phyloP scores from a whole-genome alignment of 441 rosid species.

The Monsonia emarginata region DNA sequence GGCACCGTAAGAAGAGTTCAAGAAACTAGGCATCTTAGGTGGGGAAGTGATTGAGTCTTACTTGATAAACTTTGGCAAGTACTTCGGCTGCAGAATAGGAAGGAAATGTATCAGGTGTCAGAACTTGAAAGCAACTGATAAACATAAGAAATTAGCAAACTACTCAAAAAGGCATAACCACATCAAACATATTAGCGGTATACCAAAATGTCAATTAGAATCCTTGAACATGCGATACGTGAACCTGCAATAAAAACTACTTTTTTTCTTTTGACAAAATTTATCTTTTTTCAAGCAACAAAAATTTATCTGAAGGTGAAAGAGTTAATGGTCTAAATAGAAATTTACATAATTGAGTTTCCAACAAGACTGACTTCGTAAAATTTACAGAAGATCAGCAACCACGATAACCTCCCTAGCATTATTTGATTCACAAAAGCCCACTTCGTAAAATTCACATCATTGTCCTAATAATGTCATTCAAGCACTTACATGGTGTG shows the following conservation, averaged over 20 bases:
- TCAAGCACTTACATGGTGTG: slow-evolving; percentile 71
- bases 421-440: too few species aligned
- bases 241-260: background rate
- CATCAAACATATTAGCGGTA: too few species aligned
- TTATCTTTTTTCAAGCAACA: too few species aligned
- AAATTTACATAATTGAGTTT: too few species aligned
- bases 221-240: background rate
- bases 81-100: slow-evolving; percentile 72
- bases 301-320: too few species aligned
- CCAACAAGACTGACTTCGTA: too few species aligned
- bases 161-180: too few species aligned
- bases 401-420: too few species aligned
- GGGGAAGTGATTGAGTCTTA: too few species aligned
- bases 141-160: background rate
- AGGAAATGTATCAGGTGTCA: slow-evolving; percentile 9
- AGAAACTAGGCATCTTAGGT: background rate
- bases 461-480: background rate
- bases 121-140: background rate
- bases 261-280: background rate
- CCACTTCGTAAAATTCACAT: background rate
- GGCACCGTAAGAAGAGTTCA: slow-evolving; percentile 15
- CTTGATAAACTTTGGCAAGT: slow-evolving; percentile 85
- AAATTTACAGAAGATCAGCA: too few species aligned
- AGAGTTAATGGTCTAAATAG: too few species aligned
- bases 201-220: background rate